Percentiles rank a stretch among this genome's conserved stretches.
Evolutionary conservation across 192 early-diverging fungal species (phyloP).

Genomic region (Coemansia sp.): DNA sequence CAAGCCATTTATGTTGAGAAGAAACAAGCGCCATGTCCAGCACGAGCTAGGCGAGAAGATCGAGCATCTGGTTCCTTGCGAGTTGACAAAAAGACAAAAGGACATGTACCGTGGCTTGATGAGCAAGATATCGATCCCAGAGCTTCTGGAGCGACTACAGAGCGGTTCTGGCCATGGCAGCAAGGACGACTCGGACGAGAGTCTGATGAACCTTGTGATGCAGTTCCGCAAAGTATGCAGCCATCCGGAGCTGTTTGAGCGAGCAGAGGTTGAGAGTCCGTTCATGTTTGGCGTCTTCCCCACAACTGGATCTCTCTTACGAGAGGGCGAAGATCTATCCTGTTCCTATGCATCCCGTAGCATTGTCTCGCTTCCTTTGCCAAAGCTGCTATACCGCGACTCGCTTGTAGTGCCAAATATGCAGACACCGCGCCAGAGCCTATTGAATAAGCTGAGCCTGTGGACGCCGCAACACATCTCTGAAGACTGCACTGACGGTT

Average conservation of each 20-base stretch:
- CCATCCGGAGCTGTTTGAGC: constrained; percentile 85
- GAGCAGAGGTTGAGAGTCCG: constrained; percentile 78
- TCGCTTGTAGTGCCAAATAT: constrained; percentile 33
- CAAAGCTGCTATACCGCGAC: constrained; percentile 67
- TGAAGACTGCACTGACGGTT: not conserved
- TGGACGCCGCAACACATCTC: constrained; percentile 37
- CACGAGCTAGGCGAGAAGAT: constrained; percentile 91
- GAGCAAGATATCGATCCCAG: constrained; percentile 76
- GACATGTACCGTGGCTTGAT: constrained; percentile 72
- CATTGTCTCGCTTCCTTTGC: constrained; percentile 64
- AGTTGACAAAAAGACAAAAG: constrained; percentile 72
- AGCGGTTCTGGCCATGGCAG: constrained; percentile 47
- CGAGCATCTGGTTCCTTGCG: constrained; percentile 77
- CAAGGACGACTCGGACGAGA: constrained; percentile 73
- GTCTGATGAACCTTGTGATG: constrained; percentile 93
- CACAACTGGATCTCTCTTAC: constrained; percentile 60
- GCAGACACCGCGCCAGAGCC: constrained; percentile 19
- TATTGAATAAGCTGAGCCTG: constrained; percentile 25
- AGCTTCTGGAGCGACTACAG: constrained; percentile 69
- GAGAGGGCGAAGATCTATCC: constrained; percentile 61
- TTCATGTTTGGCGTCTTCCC: constrained; percentile 63
- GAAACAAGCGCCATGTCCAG: constrained; percentile 88
- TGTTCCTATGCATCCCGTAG: constrained; percentile 65
- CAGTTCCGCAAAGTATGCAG: constrained; percentile 90
- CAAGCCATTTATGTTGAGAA: constrained; percentile 93